Conservation (phyloP, 805 yeast genomes). For the Debaryomyces castellii region DNA sequence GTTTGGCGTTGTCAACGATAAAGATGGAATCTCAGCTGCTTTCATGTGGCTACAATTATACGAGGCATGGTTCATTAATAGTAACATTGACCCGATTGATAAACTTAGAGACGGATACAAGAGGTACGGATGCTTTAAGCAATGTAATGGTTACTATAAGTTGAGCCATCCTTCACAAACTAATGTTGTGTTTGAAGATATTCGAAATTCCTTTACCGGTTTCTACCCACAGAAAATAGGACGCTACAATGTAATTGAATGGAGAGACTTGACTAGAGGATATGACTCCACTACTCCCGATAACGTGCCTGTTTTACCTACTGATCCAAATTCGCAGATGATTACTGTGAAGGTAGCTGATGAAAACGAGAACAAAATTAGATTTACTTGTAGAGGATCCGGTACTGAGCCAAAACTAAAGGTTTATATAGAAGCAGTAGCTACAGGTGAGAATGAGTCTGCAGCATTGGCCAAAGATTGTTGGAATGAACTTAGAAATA, state of each 20-base stretch:
- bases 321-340: slow-evolving; percentile 79
- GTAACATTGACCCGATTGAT: slow-evolving; percentile 38
- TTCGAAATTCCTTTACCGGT: slow-evolving; percentile 38
- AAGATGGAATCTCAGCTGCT: slow-evolving; percentile 88
- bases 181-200: slow-evolving; percentile 49
- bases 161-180: slow-evolving; percentile 56
- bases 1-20: slow-evolving; percentile 83
- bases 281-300: slow-evolving; percentile 68
- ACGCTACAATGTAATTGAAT: slow-evolving; percentile 51
- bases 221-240: slow-evolving; percentile 56
- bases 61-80: slow-evolving; percentile 45
- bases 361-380: slow-evolving; percentile 28
- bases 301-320: slow-evolving; percentile 63
- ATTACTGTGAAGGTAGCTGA: slow-evolving; percentile 58
- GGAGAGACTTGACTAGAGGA: slow-evolving; percentile 87
- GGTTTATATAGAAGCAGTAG: slow-evolving; percentile 80
- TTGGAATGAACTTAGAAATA: slow-evolving; percentile 58
- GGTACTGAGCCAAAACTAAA: slow-evolving; percentile 97
- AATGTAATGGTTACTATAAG: slow-evolving; percentile 82
- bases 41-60: slow-evolving; percentile 72
- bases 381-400: slow-evolving; percentile 88
- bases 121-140: slow-evolving; percentile 78
- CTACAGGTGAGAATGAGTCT: slow-evolving; percentile 48
- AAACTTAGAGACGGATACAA: slow-evolving; percentile 58
- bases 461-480: slow-evolving; percentile 53